These are phyloP conservation scores for Citrus hindsii DNA, from an alignment of 345 rosid species.

Conservation along the genomic window DNA sequence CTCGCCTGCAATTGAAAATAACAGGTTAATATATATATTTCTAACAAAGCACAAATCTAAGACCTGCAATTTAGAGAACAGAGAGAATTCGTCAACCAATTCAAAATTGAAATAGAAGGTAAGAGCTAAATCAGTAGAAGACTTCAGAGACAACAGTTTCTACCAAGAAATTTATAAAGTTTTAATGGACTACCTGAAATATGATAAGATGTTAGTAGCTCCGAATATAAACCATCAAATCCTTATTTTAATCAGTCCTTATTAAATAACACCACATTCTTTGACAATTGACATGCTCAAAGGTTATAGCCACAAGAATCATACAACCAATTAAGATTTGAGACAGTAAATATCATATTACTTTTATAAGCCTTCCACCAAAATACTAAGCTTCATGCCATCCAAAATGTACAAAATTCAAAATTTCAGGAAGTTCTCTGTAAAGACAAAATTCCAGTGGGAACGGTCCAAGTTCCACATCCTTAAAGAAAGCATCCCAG, in stretches of 20 bases:
- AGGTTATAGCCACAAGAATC: not conserved
- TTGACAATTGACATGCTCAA: not conserved
- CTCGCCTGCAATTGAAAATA: conserved; percentile 58
- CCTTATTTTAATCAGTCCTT: not conserved
- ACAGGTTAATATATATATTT: not conserved
- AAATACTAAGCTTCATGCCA: not conserved
- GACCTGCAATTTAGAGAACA: not conserved
- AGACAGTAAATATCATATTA: not conserved
- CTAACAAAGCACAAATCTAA: not conserved
- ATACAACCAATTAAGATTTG: not conserved
- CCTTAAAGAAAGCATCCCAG: not conserved
- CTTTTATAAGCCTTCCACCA: not conserved
- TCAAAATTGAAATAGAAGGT: not conserved
- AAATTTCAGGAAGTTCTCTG: not conserved
- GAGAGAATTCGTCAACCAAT: not conserved
- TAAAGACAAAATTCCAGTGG: not conserved
- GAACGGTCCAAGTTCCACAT: not conserved
- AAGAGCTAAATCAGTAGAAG: not conserved
- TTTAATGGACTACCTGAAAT: not conserved
- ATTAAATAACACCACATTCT: not conserved
- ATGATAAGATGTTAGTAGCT: not conserved
- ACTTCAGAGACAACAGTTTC: not conserved
- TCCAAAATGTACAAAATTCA: not conserved
- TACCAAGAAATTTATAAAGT: not conserved
- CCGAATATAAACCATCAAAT: not conserved